phyloP scores from a whole-genome alignment of 169 alveolate genomes.

The Eimeria zaria region DNA sequence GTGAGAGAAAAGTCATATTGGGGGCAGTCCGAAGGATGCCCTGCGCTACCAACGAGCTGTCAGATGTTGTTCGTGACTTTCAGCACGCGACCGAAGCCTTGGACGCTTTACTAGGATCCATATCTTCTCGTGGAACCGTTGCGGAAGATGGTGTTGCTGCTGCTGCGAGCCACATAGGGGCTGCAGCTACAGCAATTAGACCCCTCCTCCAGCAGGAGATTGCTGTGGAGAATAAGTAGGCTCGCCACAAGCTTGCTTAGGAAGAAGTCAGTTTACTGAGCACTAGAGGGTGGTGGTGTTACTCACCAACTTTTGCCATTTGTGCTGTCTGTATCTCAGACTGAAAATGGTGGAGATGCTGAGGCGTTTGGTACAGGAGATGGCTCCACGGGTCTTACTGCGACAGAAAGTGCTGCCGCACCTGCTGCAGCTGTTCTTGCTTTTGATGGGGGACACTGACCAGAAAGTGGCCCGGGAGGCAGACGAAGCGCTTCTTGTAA shows the following conservation, averaged over 20 bases:
- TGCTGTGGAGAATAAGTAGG: constrained; percentile 57
- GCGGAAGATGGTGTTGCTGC: constrained; percentile 37
- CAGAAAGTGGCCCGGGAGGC: constrained; percentile 41
- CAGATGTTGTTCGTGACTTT: not conserved
- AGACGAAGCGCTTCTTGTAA: constrained; percentile 29
- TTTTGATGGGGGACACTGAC: constrained; percentile 47
- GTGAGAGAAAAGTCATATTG: not conserved
- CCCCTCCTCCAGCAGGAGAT: constrained; percentile 47
- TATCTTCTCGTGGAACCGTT: constrained; percentile 21
- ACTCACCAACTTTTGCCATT: not conserved
- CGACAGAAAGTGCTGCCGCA: constrained; percentile 45
- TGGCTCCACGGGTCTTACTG: constrained; percentile 65
- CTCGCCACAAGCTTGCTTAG: not conserved
- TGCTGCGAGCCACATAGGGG: constrained; percentile 43
- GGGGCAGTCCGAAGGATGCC: not conserved
- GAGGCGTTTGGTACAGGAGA: constrained; percentile 37
- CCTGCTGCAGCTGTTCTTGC: constrained; percentile 70
- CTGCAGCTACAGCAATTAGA: constrained; percentile 47
- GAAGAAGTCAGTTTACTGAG: not conserved
- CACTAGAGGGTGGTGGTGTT: not conserved
- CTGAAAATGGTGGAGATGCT: constrained; percentile 19
- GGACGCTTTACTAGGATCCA: constrained; percentile 12
- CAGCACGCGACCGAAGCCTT: constrained; percentile 65
- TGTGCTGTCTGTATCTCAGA: not conserved
- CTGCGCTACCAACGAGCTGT: not conserved